A percentile compares a stretch with the other conserved stretches of the same genome.
Evolutionary conservation across 805 yeast genomes (phyloP).

Genomic region (Saturnispora quitensis): DNA sequence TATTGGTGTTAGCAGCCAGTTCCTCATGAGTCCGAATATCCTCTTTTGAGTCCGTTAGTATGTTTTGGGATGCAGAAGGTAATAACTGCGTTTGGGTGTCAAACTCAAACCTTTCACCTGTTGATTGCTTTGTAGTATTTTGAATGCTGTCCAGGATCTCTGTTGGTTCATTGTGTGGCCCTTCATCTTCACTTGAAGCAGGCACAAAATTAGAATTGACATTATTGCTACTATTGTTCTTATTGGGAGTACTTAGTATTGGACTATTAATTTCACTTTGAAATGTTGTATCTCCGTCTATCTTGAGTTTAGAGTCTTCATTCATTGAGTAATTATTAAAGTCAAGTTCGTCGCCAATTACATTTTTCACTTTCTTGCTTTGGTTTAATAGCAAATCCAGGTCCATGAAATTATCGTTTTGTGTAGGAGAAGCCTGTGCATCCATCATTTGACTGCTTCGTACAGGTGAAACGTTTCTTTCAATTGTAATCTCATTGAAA

Average conservation of each 20-base stretch:
- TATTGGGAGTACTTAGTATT: not conserved
- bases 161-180: not conserved
- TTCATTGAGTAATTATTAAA: conserved; percentile 5
- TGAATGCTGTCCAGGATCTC: not conserved
- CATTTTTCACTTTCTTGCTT: not conserved
- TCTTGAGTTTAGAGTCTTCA: not conserved
- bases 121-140: not conserved
- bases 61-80: not conserved
- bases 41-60: not conserved
- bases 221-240: not conserved
- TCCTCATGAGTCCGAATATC: not conserved
- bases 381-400: not conserved
- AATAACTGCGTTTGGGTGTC: not conserved
- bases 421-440: conserved; percentile 9
- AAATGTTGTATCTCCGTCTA: not conserved
- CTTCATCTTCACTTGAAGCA: conserved; percentile 2
- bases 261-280: not conserved
- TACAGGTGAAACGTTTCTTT: not conserved
- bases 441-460: not conserved
- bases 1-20: not conserved
- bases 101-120: not conserved
- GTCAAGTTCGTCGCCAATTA: conserved; percentile 6
- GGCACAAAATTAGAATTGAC: not conserved
- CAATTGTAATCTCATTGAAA: conserved; percentile 2
- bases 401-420: conserved; percentile 2